phyloP scores from a whole-genome alignment of 139 green algal species.

The Pleodorina starrii region DNA sequence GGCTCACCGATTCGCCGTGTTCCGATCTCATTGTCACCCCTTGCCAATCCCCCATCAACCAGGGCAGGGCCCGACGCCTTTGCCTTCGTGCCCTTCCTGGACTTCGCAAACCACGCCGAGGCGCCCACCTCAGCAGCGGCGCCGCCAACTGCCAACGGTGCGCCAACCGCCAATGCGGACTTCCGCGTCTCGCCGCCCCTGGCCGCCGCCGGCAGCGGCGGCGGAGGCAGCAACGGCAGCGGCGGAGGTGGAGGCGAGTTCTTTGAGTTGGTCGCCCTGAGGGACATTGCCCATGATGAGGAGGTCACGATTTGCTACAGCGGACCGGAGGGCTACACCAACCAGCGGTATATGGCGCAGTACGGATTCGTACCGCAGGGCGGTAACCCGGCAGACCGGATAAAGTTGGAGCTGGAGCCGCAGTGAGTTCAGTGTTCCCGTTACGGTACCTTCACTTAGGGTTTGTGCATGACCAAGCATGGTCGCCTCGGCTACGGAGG shows the following conservation, averaged over 20 bases:
- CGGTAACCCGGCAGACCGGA: slow-evolving; percentile 67
- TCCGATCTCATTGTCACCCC: no score
- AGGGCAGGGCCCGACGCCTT: slow-evolving; percentile 59
- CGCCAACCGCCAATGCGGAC: slow-evolving; percentile 54
- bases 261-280: slow-evolving; percentile 68
- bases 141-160: neutral
- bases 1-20: no score
- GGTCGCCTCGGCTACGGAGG: no score
- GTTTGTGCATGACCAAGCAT: no score
- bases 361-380: slow-evolving; percentile 72
- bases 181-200: slow-evolving; percentile 35
- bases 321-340: slow-evolving; percentile 60
- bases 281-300: slow-evolving; percentile 28
- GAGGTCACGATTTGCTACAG: slow-evolving; percentile 75
- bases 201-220: neutral
- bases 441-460: no score
- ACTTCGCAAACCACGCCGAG: slow-evolving; percentile 73
- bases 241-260: neutral
- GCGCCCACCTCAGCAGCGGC: slow-evolving; percentile 1
- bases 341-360: slow-evolving; percentile 69
- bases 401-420: slow-evolving; percentile 47
- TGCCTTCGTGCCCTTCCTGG: slow-evolving; percentile 75
- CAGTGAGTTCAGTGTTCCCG: no score
- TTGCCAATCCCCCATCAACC: neutral
- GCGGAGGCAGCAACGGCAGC: neutral